Percentiles rank a stretch among this genome's conserved stretches.
These are phyloP conservation scores for Pisolithus sp. DNA, from an alignment of 768 basidiomycete species.

Conservation along the genomic window DNA sequence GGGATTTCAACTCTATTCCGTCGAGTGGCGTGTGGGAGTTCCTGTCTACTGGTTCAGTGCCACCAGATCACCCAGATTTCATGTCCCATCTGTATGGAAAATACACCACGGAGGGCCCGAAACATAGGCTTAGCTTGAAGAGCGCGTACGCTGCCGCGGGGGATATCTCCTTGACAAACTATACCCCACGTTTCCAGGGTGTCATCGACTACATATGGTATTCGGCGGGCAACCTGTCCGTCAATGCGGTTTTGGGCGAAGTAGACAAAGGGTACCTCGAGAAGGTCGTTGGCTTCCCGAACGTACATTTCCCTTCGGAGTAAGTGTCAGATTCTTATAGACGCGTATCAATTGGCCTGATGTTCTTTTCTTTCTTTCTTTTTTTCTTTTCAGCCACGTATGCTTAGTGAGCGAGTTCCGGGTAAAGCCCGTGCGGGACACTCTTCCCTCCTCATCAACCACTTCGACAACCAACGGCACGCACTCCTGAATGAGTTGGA, in stretches of 20 bases:
- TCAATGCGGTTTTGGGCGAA: constrained; percentile 82
- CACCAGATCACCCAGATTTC: constrained; percentile 84
- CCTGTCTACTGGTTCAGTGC: constrained; percentile 62
- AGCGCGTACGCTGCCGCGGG: constrained; percentile 67
- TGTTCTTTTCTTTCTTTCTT: neutral
- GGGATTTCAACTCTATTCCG: constrained; percentile 93
- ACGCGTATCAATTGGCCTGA: no score
- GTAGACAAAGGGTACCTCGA: constrained; percentile 81
- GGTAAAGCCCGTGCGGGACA: constrained; percentile 63
- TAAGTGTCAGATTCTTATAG: constrained; percentile 39
- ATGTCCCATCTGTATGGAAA: constrained; percentile 85
- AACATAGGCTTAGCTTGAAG: constrained; percentile 75
- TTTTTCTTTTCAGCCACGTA: constrained; percentile 48
- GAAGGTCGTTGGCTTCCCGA: constrained; percentile 94
- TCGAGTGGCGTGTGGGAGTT: constrained; percentile 89
- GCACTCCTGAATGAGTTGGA: constrained; percentile 15
- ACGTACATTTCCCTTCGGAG: constrained; percentile 96
- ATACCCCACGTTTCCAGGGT: constrained; percentile 81
- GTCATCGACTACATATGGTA: constrained; percentile 95
- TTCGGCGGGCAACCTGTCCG: constrained; percentile 60
- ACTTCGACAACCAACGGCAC: constrained; percentile 33
- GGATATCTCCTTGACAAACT: constrained; percentile 78
- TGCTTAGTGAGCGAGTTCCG: constrained; percentile 71
- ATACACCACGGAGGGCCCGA: constrained; percentile 86
- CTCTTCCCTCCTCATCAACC: constrained; percentile 30